Percentiles rank a stretch among this genome's conserved stretches.
phyloP scores from a whole-genome alignment of 441 rosid genomes.

The Syzygium malaccense region DNA sequence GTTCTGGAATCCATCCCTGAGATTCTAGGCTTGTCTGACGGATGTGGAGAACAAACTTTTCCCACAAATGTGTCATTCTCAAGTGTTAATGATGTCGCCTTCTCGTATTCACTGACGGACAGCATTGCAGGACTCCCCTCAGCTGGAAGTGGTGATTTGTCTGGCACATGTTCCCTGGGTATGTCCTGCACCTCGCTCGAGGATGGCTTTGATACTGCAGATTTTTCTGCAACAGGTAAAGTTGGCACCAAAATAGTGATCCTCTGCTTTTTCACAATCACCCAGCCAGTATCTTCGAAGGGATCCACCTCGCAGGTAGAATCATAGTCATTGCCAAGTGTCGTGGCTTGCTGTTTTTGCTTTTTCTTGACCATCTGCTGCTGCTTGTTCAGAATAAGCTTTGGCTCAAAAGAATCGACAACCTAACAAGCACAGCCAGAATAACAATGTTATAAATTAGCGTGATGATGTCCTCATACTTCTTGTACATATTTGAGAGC shows the following conservation, averaged over 20 bases:
- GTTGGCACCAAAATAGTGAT: conserved; percentile 72
- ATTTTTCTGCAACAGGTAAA: conserved; percentile 19
- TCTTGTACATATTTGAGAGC: background rate
- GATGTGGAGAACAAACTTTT: conserved; percentile 9
- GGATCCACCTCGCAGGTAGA: conserved; percentile 17
- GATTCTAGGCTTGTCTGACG: conserved; percentile 6
- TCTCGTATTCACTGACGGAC: conserved; percentile 20
- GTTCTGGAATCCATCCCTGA: conserved; percentile 10
- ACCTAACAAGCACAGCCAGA: background rate
- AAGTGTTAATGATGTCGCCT: conserved; percentile 5
- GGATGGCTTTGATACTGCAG: conserved; percentile 23
- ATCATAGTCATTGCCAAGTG: conserved; percentile 6
- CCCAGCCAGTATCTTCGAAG: conserved; percentile 57
- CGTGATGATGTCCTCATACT: background rate
- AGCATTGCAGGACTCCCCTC: conserved; percentile 22
- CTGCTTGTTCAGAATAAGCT: background rate
- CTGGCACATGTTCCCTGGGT: conserved; percentile 9
- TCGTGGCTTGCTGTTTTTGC: conserved; percentile 22
- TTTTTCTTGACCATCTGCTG: conserved; percentile 47
- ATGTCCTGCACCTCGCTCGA: conserved; percentile 23
- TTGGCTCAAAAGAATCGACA: background rate
- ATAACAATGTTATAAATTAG: background rate
- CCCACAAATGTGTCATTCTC: conserved; percentile 4
- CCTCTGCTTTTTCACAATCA: conserved; percentile 73
- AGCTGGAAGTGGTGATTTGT: conserved; percentile 7